Conservation (phyloP, 1,284 basidiomycete genomes). For the Melampsora larici-populina region DNA sequence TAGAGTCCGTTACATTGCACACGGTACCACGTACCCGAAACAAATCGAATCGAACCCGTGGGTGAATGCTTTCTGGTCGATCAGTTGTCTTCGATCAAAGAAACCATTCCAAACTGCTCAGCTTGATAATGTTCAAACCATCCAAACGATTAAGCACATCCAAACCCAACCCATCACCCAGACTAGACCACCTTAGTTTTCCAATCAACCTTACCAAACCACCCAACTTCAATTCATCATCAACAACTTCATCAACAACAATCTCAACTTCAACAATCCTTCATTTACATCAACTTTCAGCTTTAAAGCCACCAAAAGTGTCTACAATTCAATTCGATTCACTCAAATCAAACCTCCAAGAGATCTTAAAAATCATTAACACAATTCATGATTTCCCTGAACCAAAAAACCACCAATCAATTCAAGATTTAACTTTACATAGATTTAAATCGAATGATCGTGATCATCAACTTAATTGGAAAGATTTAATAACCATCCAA, state of each 20-base stretch:
- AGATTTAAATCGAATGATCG: background rate
- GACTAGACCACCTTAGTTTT: background rate
- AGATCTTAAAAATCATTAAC: background rate
- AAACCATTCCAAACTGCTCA: background rate
- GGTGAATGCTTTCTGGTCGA: too few relatives aligned
- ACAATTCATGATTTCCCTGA: background rate
- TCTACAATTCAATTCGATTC: background rate
- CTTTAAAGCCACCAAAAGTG: background rate
- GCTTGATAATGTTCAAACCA: background rate
- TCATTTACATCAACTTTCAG: background rate
- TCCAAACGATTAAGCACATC: too few relatives aligned
- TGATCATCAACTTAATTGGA: background rate
- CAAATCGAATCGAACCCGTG: too few relatives aligned
- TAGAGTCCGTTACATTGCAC: too few relatives aligned
- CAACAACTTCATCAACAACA: background rate
- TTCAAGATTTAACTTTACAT: background rate
- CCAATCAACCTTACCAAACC: background rate
- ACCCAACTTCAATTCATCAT: background rate
- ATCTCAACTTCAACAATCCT: background rate
- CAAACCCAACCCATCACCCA: background rate
- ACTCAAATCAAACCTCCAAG: background rate
- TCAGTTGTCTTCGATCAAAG: too few relatives aligned
- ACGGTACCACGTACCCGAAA: too few relatives aligned
- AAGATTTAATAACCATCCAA: background rate
- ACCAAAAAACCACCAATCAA: background rate